Evolutionary conservation across 2,329 filamentous ascomycete genomes (phyloP), one percentile per base, ranked within the genome.

Genomic region (Fusarium ramigenum): DNA sequence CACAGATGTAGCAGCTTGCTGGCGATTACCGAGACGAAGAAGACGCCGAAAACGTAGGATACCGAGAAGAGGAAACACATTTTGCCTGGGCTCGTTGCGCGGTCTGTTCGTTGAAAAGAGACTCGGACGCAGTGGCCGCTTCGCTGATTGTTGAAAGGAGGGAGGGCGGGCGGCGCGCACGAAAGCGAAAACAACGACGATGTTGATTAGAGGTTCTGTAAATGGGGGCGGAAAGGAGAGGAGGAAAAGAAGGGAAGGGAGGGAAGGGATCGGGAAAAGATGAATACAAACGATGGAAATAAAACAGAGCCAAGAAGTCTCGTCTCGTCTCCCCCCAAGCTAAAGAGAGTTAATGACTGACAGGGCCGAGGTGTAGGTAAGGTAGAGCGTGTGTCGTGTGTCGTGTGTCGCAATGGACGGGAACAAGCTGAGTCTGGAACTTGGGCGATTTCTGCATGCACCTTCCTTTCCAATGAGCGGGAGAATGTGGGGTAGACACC

Each of bases 1-100:
- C 63, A 70, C 14, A 81, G 75, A 59, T 77, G 78, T 19, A 80
- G 66, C 14, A 78, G 36, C 54, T 81, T 81, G 46, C 78, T 78
- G 16, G 70, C 67, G 39, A 78, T 47, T 16, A 80, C 62, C 39
- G 79, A 79, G 61, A 79, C 60, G 63, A 75, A 73, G 62, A 80
- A 80, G 62, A 77, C 60, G 39, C 78, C 73, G 47, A 81, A 80
- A 36, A 78, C 59, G 63, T 80, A 80, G 44, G 76, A 72, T 43
- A 74, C 67, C 58, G 71, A 74, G 63, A 73, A 64, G 43, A 73
- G 65, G 56, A 73, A 73, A 58, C 71, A 73, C 71, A 73, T 68
- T 28, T 74, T 73, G 71, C 71, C 70, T 47, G 54, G 21, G 30
- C 25, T 36, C 23, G 12, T 57, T 34, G 59, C 40, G 39, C 60